Base-by-base conservation (phyloP, 805 yeast genomes). In the Komagataella pastoris region DNA sequence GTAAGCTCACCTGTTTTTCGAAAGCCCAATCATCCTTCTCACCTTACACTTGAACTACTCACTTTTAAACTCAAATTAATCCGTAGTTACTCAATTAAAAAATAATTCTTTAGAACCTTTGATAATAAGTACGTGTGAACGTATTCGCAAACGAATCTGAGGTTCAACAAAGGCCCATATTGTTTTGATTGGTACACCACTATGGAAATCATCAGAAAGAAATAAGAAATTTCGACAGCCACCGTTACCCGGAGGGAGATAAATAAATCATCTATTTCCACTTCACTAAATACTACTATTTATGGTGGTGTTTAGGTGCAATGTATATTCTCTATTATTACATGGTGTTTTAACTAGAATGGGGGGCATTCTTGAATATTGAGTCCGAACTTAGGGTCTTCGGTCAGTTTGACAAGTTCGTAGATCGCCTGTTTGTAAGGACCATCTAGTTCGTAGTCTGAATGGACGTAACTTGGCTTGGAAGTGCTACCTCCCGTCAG, bases 381-480 rank as follows among this genome's bases (percentile, higher is more conserved):
- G 54, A 84, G 67, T 65, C 91, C 91, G 57, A 82, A 83, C 66
- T 87, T 75, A 58, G 74, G 71, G 62, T 84, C 91, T 64, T 81
- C 80, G 24, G 78, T 69, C 59, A 85, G 68, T 55, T 77, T 74
- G 52, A 78, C 74, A 63, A 86, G 71, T 54, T 79, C 76, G 55
- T 71, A 63, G 47, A 81, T 73, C 52, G 77, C 76, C 52, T 73
- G 71, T 7, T 59, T 57, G 30, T 56, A 72, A 6, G 71, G 68
- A 48, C 77, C 79, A 7, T 46, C 47, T 52, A 91, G 67, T 65
- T 83, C 83, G 68, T 72, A 81, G 46, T 77, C 71, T 24, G 96
- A 87, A 64, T 90, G 97, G 47, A 86, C 84, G 93, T 95, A 93
- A 58, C 88, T 79, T 59, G 97, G 90, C 54, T 77, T 75, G 51